These are phyloP conservation scores for Maudiozyma humilis DNA, from an alignment of 1,139 yeast genomes.

Conservation along the genomic window DNA sequence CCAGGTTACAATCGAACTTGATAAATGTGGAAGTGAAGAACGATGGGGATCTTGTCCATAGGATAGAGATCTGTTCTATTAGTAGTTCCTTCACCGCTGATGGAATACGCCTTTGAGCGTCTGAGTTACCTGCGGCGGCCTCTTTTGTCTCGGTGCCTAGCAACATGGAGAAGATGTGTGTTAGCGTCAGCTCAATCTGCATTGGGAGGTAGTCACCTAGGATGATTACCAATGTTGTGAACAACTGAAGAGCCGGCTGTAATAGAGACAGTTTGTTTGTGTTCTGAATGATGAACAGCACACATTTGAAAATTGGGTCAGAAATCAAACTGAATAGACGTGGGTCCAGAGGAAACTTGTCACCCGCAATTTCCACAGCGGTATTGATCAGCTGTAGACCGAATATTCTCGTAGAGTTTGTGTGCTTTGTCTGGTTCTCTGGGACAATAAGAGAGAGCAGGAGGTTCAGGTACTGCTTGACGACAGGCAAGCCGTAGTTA, in stretches of 20 bases:
- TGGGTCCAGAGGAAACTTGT: slow-evolving; percentile 55
- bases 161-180: slow-evolving; percentile 49
- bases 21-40: slow-evolving; percentile 72
- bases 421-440: slow-evolving; percentile 71
- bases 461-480: slow-evolving; percentile 47
- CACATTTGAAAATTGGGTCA: slow-evolving; percentile 74
- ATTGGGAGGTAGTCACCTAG: slow-evolving; percentile 52
- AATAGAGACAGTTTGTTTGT: slow-evolving; percentile 59
- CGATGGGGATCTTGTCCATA: slow-evolving; percentile 76
- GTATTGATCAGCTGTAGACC: slow-evolving; percentile 69
- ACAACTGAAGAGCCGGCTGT: slow-evolving; percentile 67
- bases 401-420: slow-evolving; percentile 79
- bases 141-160: slow-evolving; percentile 31
- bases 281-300: slow-evolving; percentile 69
- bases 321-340: slow-evolving; percentile 60
- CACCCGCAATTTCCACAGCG: slow-evolving; percentile 77
- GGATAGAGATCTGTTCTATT: slow-evolving; percentile 72
- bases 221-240: slow-evolving; percentile 56
- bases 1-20: slow-evolving; percentile 86
- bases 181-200: slow-evolving; percentile 60
- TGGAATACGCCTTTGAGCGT: slow-evolving; percentile 24
- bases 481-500: slow-evolving; percentile 34
- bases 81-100: slow-evolving; percentile 65
- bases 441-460: slow-evolving; percentile 81
- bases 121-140: not conserved